phyloP scores from a whole-genome alignment of 2,329 filamentous ascomycete genomes.

The Diaporthe sp. region DNA sequence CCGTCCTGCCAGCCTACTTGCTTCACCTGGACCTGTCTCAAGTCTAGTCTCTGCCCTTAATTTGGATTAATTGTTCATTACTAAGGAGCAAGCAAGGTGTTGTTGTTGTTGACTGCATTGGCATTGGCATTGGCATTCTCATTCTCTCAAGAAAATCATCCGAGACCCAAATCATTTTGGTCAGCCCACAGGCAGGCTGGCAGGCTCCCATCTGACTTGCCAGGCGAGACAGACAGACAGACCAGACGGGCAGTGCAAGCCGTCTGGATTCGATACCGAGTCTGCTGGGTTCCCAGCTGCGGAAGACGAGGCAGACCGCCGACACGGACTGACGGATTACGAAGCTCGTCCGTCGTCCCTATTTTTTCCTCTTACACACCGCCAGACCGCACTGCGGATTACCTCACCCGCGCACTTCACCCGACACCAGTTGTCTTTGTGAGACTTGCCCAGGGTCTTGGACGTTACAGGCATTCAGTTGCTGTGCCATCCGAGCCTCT shows the following conservation, averaged over 20 bases:
- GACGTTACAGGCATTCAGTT: slow-evolving; percentile 44
- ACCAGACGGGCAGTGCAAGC: slow-evolving; percentile 23
- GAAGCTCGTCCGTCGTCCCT: slow-evolving; percentile 22
- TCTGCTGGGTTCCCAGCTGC: slow-evolving; percentile 20
- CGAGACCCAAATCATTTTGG: slow-evolving; percentile 8
- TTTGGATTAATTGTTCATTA: slow-evolving; percentile 12
- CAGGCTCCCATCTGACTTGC: background rate
- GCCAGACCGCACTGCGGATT: slow-evolving; percentile 41
- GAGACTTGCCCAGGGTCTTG: slow-evolving; percentile 29
- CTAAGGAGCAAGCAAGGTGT: background rate
- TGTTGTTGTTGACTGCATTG: slow-evolving; percentile 8
- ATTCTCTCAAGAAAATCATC: slow-evolving; percentile 5
- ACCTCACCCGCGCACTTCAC: slow-evolving; percentile 30
- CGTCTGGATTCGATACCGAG: slow-evolving; percentile 14
- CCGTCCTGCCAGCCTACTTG: background rate
- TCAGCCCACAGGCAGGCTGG: slow-evolving; percentile 15
- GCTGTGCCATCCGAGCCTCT: slow-evolving; percentile 42
- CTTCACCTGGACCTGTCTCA: slow-evolving; percentile 5
- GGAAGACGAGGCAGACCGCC: slow-evolving; percentile 14
- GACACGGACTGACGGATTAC: slow-evolving; percentile 21
- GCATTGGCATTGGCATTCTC: slow-evolving; percentile 2
- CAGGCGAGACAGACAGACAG: slow-evolving; percentile 17
- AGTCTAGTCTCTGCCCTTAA: slow-evolving; percentile 14
- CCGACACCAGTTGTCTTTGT: slow-evolving; percentile 4
- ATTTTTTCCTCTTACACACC: slow-evolving; percentile 42